phyloP scores from a whole-genome alignment of 2,329 filamentous ascomycete genomes.

The Epichloe amarillans region DNA sequence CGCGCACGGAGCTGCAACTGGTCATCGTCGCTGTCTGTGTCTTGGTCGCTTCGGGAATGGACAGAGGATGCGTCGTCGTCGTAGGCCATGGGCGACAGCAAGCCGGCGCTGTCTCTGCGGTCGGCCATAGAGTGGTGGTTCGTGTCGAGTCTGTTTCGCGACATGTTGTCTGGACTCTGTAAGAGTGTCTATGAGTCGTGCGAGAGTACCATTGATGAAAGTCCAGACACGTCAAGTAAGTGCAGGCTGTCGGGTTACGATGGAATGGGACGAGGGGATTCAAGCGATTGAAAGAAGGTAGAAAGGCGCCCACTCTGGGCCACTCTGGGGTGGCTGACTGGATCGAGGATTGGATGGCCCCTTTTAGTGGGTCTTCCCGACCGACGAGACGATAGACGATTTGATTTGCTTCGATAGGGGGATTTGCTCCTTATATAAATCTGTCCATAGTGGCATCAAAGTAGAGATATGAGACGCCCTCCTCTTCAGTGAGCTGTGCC shows the following conservation, averaged over 20 bases:
- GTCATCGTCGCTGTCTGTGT: conserved; percentile 66
- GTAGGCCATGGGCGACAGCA: conserved; percentile 51
- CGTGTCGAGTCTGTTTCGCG: conserved; percentile 11
- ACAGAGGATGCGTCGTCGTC: conserved; percentile 58
- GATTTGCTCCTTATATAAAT: too few species aligned
- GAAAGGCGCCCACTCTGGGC: too few species aligned
- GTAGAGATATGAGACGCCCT: too few species aligned
- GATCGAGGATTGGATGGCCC: too few species aligned
- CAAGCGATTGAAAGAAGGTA: too few species aligned
- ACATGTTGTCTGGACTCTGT: conserved; percentile 7
- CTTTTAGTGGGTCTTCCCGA: too few species aligned
- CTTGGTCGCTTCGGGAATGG: conserved; percentile 55
- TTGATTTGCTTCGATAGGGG: too few species aligned
- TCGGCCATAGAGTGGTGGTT: conserved; percentile 9
- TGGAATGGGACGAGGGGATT: too few species aligned
- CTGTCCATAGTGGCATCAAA: too few species aligned
- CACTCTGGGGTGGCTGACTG: too few species aligned
- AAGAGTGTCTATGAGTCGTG: background rate
- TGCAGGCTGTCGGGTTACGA: background rate
- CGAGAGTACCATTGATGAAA: background rate
- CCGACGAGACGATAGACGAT: too few species aligned
- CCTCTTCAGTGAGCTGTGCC: too few species aligned
- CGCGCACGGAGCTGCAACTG: conserved; percentile 51
- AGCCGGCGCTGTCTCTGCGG: conserved; percentile 24
- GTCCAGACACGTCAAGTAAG: background rate